phyloP scores from a whole-genome alignment of 805 yeast genomes.

The Tanozyma kutaoensis region DNA sequence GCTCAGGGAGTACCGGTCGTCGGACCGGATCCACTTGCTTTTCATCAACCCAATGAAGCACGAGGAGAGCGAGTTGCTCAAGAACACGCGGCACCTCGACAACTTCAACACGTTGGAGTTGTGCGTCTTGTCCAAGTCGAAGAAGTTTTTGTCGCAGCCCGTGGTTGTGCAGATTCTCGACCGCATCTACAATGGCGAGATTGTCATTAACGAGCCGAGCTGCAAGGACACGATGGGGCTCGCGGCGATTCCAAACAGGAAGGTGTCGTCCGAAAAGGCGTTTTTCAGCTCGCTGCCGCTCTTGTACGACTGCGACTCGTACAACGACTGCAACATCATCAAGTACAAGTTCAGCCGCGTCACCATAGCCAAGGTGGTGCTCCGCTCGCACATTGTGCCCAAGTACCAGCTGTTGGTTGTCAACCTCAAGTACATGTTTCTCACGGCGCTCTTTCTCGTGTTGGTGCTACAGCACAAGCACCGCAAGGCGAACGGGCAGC shows the following conservation, averaged over 20 bases:
- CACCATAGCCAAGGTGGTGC: slow-evolving; percentile 15
- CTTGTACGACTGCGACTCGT: slow-evolving; percentile 1
- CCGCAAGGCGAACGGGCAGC: slow-evolving; percentile 1
- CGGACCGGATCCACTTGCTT: slow-evolving; percentile 29
- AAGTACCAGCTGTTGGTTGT: slow-evolving; percentile 28
- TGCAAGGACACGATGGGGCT: too few species aligned
- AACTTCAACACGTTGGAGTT: slow-evolving; percentile 35
- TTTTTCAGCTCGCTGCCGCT: too few species aligned
- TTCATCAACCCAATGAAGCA: slow-evolving; percentile 33
- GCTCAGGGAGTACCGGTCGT: slow-evolving; percentile 30
- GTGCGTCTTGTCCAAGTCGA: slow-evolving; percentile 38
- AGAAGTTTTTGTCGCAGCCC: slow-evolving; percentile 39
- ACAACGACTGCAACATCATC: slow-evolving; percentile 8
- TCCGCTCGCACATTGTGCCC: slow-evolving; percentile 22
- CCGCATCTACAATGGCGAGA: slow-evolving; percentile 39
- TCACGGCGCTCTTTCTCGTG: slow-evolving; percentile 16
- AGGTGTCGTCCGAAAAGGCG: too few species aligned
- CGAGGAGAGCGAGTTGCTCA: slow-evolving; percentile 10
- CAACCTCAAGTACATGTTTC: slow-evolving; percentile 18
- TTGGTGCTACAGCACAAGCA: slow-evolving; percentile 13
- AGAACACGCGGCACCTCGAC: slow-evolving; percentile 8
- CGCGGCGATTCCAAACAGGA: too few species aligned
- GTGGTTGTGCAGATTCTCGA: slow-evolving; percentile 31
- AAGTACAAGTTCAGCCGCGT: slow-evolving; percentile 19
- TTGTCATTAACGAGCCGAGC: slow-evolving; percentile 26